A percentile compares a stretch with the other conserved stretches of the same genome.
Evolutionary conservation across 805 yeast genomes (phyloP).

Genomic region (Lipomyces yamanashiensis): DNA sequence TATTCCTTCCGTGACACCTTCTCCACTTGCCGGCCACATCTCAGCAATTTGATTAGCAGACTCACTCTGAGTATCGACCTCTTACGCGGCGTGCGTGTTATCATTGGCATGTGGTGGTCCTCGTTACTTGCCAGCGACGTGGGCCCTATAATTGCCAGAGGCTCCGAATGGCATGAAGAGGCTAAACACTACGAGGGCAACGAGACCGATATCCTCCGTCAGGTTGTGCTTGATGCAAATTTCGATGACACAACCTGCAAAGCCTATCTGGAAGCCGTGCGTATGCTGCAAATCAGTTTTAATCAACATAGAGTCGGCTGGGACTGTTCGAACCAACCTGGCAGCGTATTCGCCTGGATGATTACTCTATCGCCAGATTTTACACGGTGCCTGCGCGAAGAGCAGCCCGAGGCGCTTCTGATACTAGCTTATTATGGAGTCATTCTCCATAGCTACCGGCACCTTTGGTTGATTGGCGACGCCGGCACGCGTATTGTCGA

Average conservation of each 20-base stretch:
- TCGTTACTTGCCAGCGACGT: not conserved
- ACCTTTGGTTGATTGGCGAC: not conserved
- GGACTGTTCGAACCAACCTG: not conserved
- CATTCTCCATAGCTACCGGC: not conserved
- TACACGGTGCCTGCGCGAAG: not conserved
- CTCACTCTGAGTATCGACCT: not conserved
- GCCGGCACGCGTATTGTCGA: not conserved
- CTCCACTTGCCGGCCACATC: not conserved
- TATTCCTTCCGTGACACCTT: slow-evolving; percentile 1
- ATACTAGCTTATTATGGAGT: slow-evolving; percentile 1
- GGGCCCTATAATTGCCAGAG: not conserved
- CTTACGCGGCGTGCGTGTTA: not conserved
- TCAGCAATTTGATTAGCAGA: not conserved
- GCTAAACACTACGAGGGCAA: not conserved
- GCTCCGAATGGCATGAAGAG: not conserved
- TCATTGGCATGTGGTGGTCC: not conserved
- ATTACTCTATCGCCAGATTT: not conserved
- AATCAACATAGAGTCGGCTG: not conserved
- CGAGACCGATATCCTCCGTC: not conserved
- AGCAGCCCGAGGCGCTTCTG: slow-evolving; percentile 3
- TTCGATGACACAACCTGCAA: not conserved
- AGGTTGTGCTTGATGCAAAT: not conserved
- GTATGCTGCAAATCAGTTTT: not conserved
- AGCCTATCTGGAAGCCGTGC: not conserved
- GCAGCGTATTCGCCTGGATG: not conserved